A percentile compares a stretch with the other conserved stretches of the same genome.
Evolutionary conservation across 2,329 filamentous ascomycete genomes (phyloP).

Genomic region (Phoma sp.): DNA sequence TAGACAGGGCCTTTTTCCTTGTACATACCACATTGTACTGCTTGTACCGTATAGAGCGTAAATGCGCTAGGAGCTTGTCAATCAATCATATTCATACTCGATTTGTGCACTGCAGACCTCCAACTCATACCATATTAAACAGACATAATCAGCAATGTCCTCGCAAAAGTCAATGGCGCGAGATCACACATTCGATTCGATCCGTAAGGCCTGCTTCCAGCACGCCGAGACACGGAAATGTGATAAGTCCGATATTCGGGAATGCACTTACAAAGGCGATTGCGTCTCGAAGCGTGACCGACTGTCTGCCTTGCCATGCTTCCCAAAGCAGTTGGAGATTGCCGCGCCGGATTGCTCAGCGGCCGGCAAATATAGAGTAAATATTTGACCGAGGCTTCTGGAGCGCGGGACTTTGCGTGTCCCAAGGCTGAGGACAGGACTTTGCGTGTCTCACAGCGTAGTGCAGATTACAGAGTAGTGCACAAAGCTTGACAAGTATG

Average conservation of each 20-base stretch:
- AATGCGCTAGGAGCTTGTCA: conserved; percentile 5
- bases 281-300: too few relatives aligned
- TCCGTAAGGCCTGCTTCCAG: neutral
- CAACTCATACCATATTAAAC: neutral
- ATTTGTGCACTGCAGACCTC: neutral
- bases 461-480: neutral
- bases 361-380: neutral
- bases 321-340: neutral
- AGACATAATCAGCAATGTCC: too few relatives aligned
- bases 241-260: too few relatives aligned
- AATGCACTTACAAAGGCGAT: too few relatives aligned
- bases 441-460: neutral
- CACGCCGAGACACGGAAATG: neutral
- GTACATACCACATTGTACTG: conserved; percentile 20
- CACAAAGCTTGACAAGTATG: neutral
- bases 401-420: too few relatives aligned
- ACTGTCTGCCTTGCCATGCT: neutral
- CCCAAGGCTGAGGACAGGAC: too few relatives aligned
- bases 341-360: neutral
- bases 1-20: conserved; percentile 14
- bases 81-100: conserved; percentile 6
- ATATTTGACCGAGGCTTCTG: neutral
- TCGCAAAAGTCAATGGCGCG: too few relatives aligned
- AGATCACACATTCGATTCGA: too few relatives aligned
- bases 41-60: conserved; percentile 15